Evolutionary conservation across 164 flowering plant genomes (phyloP).

Genomic region (Cinnamomum chago): DNA sequence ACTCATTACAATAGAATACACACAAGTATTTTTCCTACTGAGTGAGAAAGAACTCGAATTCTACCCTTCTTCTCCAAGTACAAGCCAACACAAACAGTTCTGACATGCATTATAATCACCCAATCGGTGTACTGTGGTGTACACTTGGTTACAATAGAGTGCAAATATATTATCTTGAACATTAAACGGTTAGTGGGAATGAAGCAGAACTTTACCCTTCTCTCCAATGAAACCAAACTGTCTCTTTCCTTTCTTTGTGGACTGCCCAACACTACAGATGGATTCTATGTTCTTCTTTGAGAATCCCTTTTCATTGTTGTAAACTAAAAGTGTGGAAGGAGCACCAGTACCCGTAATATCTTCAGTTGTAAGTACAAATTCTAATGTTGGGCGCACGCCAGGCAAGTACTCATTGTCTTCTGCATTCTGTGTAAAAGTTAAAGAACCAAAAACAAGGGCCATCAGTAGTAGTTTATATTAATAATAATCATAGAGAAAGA

Average conservation of each 20-base stretch:
- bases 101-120: too few species aligned
- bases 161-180: not conserved
- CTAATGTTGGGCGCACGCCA: not conserved
- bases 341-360: slow-evolving; percentile 12
- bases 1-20: too few species aligned
- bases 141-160: too few species aligned
- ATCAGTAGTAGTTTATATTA: too few species aligned
- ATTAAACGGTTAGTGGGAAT: too few species aligned
- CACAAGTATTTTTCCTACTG: too few species aligned
- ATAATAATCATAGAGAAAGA: too few species aligned
- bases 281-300: slow-evolving; percentile 8
- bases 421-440: not conserved
- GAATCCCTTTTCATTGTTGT: slow-evolving; percentile 10
- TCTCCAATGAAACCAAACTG: slow-evolving; percentile 10
- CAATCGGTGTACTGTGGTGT: too few species aligned
- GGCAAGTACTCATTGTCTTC: slow-evolving; percentile 1
- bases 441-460: too few species aligned
- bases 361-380: slow-evolving; percentile 9
- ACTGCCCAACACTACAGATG: slow-evolving; percentile 9
- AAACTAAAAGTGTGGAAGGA: not conserved
- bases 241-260: slow-evolving; percentile 12
- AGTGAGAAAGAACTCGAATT: too few species aligned
- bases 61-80: too few species aligned
- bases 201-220: not conserved
- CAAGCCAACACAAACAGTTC: too few species aligned